These are phyloP conservation scores for Aspergillus sp. DNA, from an alignment of 2,329 filamentous ascomycete genomes.

Conservation along the genomic window DNA sequence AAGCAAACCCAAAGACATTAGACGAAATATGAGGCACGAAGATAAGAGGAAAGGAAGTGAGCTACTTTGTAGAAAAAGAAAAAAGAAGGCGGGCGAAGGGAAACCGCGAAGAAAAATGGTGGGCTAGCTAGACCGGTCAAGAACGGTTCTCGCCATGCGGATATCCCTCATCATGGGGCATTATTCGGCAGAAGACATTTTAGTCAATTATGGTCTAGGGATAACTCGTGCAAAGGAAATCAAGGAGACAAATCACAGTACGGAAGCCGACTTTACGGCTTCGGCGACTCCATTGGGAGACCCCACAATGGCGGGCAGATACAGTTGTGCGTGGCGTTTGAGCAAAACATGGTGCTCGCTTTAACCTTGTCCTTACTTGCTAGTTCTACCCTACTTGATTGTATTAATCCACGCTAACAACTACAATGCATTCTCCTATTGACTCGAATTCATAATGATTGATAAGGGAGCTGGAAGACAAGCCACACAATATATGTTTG, in stretches of 20 bases:
- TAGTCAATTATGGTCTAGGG: neutral
- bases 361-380: neutral
- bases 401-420: too few species aligned
- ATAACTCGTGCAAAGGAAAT: neutral
- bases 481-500: too few species aligned
- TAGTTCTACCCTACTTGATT: neutral
- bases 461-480: too few species aligned
- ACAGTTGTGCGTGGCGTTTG: neutral
- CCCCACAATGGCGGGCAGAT: conserved; percentile 8
- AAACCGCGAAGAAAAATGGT: conserved; percentile 4
- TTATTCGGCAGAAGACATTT: neutral
- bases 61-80: neutral
- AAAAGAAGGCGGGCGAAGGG: neutral
- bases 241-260: conserved; percentile 4
- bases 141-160: conserved; percentile 4
- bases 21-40: neutral
- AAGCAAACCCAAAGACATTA: neutral
- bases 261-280: neutral
- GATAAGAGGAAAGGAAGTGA: neutral
- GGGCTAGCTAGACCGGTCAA: conserved; percentile 6
- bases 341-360: neutral
- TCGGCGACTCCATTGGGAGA: neutral
- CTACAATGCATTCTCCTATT: too few species aligned
- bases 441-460: too few species aligned
- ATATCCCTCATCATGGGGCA: neutral